Base-by-base conservation (phyloP, 2,329 filamentous ascomycete genomes). In the Paraphoma chrysanthemicola region DNA sequence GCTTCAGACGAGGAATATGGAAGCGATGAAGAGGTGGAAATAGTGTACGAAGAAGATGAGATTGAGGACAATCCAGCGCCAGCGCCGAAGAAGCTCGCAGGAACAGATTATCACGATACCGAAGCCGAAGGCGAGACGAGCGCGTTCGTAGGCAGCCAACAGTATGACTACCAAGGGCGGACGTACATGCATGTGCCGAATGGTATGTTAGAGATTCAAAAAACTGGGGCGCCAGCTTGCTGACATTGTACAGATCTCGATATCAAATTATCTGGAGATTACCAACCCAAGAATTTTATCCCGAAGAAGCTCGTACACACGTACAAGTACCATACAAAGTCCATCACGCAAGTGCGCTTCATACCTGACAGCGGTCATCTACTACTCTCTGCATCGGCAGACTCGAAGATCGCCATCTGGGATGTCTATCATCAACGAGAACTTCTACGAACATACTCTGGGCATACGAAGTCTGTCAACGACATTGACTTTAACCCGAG, bases 171-270 rank as follows among this genome's bases (percentile, higher is more conserved):
- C 80, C 91, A 96, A 75, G 95, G 95, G 46, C 85, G 95, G 63
- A 96, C 94, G 33, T 99, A 97, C 76, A 97, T 99, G 94, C 95
- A 99, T 78, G 85, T 98, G 44, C 95, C 95, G 3, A 93, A 92
- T 54, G 69, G 69, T 73, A 67, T 48, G 67, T 66, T 59, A 3
- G 23, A 23, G 4, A 14, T 8, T 10, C 33, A 36, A 10, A 36
- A 10, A 36, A 10, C 3, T 36, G 33, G 33, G 14, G 33, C 33
- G 33, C 10, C 33, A 36, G 33, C 33, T 23, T 12, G 29, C 41
- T 53, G 45, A 60, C 29, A n/a, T n/a, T 14, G 9, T 44, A 16
- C 44, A 60, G 75, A 78, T 45, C 61, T 78, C 33, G 73, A 74
- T 38, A 72, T 78, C 59, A 74, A 72, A 52, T 82, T 99, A 67